A percentile compares a stretch with the other conserved stretches of the same genome.
Conservation (phyloP, 2,329 filamentous ascomycete genomes). For the Lasiodiplodia gonubiensis region DNA sequence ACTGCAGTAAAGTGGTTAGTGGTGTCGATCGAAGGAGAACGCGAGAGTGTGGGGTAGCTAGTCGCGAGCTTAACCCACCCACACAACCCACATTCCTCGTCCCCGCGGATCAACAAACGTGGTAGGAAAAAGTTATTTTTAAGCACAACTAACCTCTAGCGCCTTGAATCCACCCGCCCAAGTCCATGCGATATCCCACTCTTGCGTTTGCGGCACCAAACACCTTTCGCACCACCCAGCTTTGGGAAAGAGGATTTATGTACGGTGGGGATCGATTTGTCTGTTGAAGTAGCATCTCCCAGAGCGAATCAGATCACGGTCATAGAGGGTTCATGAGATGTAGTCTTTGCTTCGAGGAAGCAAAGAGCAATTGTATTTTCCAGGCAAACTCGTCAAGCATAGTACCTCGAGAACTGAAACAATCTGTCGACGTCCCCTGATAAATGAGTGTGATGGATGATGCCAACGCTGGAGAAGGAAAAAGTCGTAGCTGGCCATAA, state of each 20-base stretch:
- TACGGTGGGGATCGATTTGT: neutral
- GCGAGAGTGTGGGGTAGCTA: neutral
- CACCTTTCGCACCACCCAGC: neutral
- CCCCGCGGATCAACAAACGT: neutral
- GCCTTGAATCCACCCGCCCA: neutral
- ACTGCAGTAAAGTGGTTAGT: neutral
- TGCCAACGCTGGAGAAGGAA: neutral
- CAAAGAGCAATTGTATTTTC: neutral
- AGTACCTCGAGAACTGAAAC: neutral
- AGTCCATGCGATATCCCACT: neutral
- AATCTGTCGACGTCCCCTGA: neutral
- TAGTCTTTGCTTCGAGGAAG: neutral
- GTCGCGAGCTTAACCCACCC: neutral
- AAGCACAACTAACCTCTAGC: neutral
- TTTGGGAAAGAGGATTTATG: neutral
- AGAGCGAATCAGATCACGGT: neutral
- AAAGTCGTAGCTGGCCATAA: neutral
- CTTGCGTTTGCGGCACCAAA: neutral
- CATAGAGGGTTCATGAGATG: neutral
- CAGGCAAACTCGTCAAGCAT: neutral
- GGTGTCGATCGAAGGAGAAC: neutral
- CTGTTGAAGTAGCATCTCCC: neutral
- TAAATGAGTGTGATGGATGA: slow-evolving; percentile 2
- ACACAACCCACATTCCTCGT: neutral
- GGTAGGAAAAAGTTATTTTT: neutral